Evolutionary conservation across 23 red algal species (phyloP).

Genomic region (Gracilaria caudata): DNA sequence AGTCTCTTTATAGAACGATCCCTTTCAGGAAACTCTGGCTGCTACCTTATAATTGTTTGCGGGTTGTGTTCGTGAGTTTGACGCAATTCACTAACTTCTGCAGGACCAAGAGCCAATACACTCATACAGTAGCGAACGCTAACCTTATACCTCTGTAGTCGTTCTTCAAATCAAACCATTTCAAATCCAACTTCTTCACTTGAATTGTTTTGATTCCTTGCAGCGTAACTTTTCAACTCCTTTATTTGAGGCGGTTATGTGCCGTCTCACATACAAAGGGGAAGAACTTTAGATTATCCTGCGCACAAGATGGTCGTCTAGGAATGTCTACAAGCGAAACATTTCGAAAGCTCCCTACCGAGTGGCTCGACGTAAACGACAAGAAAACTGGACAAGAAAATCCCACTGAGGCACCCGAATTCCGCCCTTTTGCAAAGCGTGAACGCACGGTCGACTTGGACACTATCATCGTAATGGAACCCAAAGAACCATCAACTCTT

Average conservation of each 20-base stretch:
- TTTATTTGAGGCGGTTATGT: neutral
- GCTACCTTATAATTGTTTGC: no score
- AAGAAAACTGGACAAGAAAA: slow-evolving; percentile 7
- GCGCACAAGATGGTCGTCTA: slow-evolving; percentile 1
- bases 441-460: slow-evolving; percentile 33
- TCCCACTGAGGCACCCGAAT: neutral
- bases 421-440: neutral
- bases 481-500: slow-evolving; percentile 3
- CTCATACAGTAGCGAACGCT: no score
- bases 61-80: no score
- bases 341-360: slow-evolving; percentile 42
- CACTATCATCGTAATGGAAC: slow-evolving; percentile 16
- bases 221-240: neutral
- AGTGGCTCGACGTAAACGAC: slow-evolving; percentile 57
- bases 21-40: no score
- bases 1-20: no score
- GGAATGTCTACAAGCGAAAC: slow-evolving; percentile 38
- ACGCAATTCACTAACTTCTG: no score
- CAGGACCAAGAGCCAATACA: no score
- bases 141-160: no score
- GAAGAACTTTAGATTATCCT: neutral
- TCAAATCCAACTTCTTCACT: neutral
- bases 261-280: neutral
- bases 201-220: neutral
- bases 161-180: neutral